Evolutionary conservation across 768 basidiomycete genomes (phyloP), one percentile per base, ranked within the genome.

Genomic region (Kockovaella imperatae): DNA sequence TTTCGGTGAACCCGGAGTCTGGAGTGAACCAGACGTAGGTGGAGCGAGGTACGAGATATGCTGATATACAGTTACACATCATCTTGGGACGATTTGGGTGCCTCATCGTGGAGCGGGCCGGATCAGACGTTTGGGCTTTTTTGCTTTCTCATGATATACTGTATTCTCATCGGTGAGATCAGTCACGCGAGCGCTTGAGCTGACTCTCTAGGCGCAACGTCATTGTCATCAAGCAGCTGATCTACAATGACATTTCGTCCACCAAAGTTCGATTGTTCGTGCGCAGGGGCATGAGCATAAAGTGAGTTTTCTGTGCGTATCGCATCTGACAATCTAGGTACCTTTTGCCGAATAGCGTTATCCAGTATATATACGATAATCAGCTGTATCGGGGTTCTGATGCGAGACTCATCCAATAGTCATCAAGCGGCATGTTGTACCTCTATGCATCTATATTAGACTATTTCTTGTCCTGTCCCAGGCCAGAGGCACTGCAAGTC

Each of bases 1-100:
- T 23, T 96, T 99, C 84, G 87, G 86, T 57, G 90, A 96, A 74
- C 95, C 95, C 23, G 93, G 95, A 15, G 93, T 99, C 30, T 99
- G 95, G 95, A 81, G 83, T 47, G 83, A 90, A 62, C 77, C 80
- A 51, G 95, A 99, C 78, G 90, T 93, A 73, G 68, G 88, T 78
- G 34, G 17, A 1, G 47, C 24, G 18, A 23, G 11, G 14, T 34
- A 18, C n/a, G 28, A 2, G 39, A 23, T 14, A 2, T 29, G 52
- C 42, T n/a, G 30, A n/a, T 15, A 5, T 15, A n/a, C 69, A 96
- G 90, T 78, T 99, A 36, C 89, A 93, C 61, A 89, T 91, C 74
- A 97, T 99, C 69, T 77, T 97, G 17, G 93, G 93, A 30, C 80
- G 84, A 52, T 97, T 91, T 70, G 95, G 95, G 39, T 84, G 83